Conservation (phyloP, 164 flowering plant species). For the Nymphaea colorata region DNA sequence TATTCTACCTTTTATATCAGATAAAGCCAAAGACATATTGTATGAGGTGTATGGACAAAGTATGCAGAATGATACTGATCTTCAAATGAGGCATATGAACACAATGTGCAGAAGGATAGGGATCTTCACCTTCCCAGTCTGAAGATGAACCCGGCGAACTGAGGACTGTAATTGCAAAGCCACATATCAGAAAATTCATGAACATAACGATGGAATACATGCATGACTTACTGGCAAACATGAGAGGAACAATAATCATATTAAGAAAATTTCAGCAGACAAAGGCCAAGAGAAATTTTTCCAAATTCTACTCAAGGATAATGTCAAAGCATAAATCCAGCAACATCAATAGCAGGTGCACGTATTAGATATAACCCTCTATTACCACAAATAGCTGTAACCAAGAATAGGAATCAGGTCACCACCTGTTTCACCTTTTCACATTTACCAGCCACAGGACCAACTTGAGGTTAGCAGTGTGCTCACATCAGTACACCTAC, state of each 20-base stretch:
- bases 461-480: too few relatives aligned
- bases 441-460: not conserved
- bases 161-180: slow-evolving; percentile 28
- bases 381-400: not conserved
- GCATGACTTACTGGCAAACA: too few relatives aligned
- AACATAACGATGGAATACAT: too few relatives aligned
- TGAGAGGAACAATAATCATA: too few relatives aligned
- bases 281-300: not conserved
- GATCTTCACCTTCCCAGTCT: slow-evolving; percentile 62
- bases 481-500: not conserved
- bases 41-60: too few relatives aligned
- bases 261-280: not conserved
- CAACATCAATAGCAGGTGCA: not conserved
- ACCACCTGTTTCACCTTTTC: not conserved
- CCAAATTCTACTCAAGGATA: not conserved
- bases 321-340: not conserved
- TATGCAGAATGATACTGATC: too few relatives aligned
- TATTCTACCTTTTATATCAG: too few relatives aligned
- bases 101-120: not conserved
- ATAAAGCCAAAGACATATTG: too few relatives aligned
- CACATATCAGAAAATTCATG: not conserved
- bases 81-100: too few relatives aligned
- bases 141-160: slow-evolving; percentile 59
- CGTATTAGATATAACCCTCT: not conserved
- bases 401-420: not conserved